Conservation (phyloP, 306 rosid species). For the Gastrolobium villosum region DNA sequence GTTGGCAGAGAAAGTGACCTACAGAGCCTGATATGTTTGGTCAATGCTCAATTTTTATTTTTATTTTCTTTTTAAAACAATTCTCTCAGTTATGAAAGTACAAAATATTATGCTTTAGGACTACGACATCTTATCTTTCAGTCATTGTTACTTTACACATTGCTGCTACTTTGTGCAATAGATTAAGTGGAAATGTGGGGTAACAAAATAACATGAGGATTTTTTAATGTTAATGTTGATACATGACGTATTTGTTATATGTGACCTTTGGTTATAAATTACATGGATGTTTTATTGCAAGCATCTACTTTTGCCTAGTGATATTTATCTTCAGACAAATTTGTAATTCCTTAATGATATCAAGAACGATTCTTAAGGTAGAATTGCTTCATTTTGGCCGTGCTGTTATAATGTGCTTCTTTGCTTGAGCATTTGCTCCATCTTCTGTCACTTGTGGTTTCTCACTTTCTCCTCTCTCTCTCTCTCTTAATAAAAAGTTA, state of each 20-base stretch:
- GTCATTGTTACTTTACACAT: background rate
- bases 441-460: background rate
- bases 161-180: background rate
- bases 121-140: background rate
- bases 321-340: background rate
- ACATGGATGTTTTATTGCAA: background rate
- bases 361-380: background rate
- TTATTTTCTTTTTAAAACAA: conserved; percentile 3
- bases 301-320: background rate
- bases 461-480: background rate
- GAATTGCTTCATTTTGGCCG: background rate
- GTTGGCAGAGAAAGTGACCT: conserved; percentile 27
- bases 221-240: background rate
- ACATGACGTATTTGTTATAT: background rate
- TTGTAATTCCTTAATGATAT: background rate
- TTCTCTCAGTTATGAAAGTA: conserved; percentile 14
- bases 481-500: background rate
- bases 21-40: conserved; percentile 20
- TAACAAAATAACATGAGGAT: background rate
- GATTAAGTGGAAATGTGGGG: background rate
- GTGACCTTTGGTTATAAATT: background rate
- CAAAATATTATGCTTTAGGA: conserved; percentile 10
- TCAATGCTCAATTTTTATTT: conserved; percentile 27
- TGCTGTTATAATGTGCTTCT: background rate
- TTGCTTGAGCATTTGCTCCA: background rate